Evolutionary conservation across 441 rosid species (phyloP).

Genomic region (Adansonia gregorii): DNA sequence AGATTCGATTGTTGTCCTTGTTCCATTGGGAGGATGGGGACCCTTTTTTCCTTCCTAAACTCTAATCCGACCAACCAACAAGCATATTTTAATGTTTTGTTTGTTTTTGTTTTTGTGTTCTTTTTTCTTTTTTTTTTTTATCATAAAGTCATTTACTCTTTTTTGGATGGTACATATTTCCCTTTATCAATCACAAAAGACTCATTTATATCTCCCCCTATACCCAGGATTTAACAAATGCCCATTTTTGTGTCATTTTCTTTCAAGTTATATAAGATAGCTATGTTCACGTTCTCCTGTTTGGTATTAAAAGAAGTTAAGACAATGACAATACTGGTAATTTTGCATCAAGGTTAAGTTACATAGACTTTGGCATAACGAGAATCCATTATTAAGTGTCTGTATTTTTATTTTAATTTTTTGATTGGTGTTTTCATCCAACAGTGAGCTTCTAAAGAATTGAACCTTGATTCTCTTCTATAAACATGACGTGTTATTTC

Average conservation of each 20-base stretch:
- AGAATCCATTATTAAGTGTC: background rate
- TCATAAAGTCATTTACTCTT: background rate
- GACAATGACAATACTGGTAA: background rate
- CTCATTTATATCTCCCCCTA: background rate
- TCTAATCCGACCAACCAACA: conserved; percentile 30
- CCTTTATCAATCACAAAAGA: background rate
- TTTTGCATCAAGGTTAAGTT: background rate
- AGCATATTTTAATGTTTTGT: conserved; percentile 31
- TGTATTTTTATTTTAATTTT: background rate
- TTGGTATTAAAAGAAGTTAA: background rate
- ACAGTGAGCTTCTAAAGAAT: too few species aligned
- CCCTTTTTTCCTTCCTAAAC: background rate
- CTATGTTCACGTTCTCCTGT: conserved; percentile 5
- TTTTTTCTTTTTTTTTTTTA: background rate
- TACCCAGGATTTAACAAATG: background rate
- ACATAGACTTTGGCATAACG: background rate
- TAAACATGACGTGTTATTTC: too few species aligned
- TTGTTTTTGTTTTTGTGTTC: background rate
- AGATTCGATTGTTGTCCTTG: conserved; percentile 30
- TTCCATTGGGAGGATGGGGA: background rate
- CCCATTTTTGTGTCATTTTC: background rate
- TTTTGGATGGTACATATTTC: background rate
- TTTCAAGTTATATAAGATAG: background rate
- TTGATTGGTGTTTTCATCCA: too few species aligned
- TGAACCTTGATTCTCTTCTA: too few species aligned